Evolutionary conservation across 805 yeast genomes (phyloP), one percentile per base, ranked within the genome.

Genomic region (Ogataea methanolica): DNA sequence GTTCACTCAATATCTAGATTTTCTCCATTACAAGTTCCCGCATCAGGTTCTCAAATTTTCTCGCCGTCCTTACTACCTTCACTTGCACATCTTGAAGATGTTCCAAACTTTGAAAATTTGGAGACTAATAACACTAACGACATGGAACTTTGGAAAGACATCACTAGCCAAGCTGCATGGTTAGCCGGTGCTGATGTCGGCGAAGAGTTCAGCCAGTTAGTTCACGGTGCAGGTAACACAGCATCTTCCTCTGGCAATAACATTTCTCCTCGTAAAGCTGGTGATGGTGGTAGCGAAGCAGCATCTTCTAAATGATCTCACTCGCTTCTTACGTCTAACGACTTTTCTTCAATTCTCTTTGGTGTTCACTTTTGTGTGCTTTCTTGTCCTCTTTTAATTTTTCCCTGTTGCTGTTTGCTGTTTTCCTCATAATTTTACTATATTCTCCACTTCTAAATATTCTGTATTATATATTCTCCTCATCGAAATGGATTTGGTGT

Each of bases 91-190:
- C 54, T 67, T 7, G 68, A 67, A 36, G 68, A 69, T 46, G 61
- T 65, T 39, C 63, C 68, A 19, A 68, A 66, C 38, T 57, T 72
- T 52, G 66, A 69, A 51, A 65, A 57, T 23, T 45, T 61, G 38
- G 55, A 52, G 22, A 61, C 67, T 19, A 57, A 66, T 2, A 68
- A 68, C n/a, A 63, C 68, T 16, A 60, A 66, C 4, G 84, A 79
- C 52, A 62, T 69, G 43, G 75, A 83, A 50, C 66, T 86, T 33
- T 86, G 95, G 95, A 82, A 79, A 58, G 91, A 85, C 52, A 82
- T 86, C 46, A 80, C 90, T 0, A 78, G 77, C 57, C 88, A 85
- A 57, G 91, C 91, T 0, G 82, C 78, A 54, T 86, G 95, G 95
- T 64, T 86, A 47, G 58, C 65, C 2, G 77, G 76, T 47, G 76